Evolutionary conservation across 768 basidiomycete genomes (phyloP).

Genomic region (Lactifluus pinguis): DNA sequence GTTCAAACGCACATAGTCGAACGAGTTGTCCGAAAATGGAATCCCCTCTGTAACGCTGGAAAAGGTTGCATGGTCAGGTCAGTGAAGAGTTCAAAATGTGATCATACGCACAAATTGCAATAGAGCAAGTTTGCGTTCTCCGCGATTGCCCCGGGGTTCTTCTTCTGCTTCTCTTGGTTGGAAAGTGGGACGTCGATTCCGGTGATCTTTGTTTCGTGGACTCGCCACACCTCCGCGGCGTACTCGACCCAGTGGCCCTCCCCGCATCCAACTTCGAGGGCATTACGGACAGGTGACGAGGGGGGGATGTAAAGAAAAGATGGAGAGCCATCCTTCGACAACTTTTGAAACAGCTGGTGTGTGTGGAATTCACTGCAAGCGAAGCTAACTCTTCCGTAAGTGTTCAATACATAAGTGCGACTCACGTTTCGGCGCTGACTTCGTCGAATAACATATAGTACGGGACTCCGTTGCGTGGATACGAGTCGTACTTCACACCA

Average conservation of each 20-base stretch:
- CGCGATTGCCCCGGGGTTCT: constrained; percentile 9
- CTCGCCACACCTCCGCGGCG: constrained; percentile 54
- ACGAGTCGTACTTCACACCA: background rate
- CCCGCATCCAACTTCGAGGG: constrained; percentile 74
- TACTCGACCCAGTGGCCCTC: constrained; percentile 57
- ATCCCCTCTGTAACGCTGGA: constrained; percentile 44
- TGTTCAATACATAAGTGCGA: background rate
- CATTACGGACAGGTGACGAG: constrained; percentile 39
- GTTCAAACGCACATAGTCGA: constrained; percentile 69
- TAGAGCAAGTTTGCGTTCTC: constrained; percentile 45
- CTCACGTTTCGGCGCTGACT: constrained; percentile 5
- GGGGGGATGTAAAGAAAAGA: constrained; percentile 46
- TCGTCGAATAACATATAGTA: constrained; percentile 5
- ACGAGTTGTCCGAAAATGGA: constrained; percentile 53
- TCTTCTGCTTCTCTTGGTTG: constrained; percentile 11
- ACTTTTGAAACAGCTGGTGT: constrained; percentile 40
- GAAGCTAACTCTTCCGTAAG: constrained; percentile 13
- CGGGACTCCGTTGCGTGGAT: constrained; percentile 4
- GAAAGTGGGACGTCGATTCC: constrained; percentile 56
- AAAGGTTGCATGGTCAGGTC: constrained; percentile 8
- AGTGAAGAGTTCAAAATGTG: background rate
- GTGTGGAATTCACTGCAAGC: constrained; percentile 50
- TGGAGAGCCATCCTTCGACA: constrained; percentile 45
- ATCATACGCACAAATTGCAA: constrained; percentile 56
- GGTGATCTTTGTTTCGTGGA: constrained; percentile 39